Conservation (phyloP, 2,329 filamentous ascomycete species). For the Fusarium acutatum region DNA sequence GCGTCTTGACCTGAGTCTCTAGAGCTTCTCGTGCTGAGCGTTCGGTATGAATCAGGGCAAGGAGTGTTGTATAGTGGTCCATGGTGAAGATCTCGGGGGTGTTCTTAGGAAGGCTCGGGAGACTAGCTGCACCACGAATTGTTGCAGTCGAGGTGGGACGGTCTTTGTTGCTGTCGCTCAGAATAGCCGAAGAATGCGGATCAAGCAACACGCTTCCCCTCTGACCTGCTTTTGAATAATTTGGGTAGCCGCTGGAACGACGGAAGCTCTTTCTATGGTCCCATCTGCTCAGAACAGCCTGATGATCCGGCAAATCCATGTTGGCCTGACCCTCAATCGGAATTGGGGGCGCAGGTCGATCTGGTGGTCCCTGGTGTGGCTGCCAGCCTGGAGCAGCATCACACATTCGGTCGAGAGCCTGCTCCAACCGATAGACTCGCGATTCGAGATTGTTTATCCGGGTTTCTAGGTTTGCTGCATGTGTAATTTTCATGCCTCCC, state of each 20-base stretch:
- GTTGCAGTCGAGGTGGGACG: slow-evolving; percentile 58
- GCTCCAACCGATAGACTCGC: slow-evolving; percentile 62
- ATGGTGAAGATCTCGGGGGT: slow-evolving; percentile 46
- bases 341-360: slow-evolving; percentile 36
- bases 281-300: neutral
- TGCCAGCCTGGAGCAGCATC: slow-evolving; percentile 55
- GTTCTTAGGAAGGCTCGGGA: slow-evolving; percentile 52
- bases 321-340: slow-evolving; percentile 31
- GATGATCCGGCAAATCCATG: neutral
- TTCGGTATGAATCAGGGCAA: slow-evolving; percentile 64
- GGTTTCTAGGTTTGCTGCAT: slow-evolving; percentile 62
- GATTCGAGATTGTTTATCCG: slow-evolving; percentile 62
- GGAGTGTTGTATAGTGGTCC: slow-evolving; percentile 60
- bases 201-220: slow-evolving; percentile 57
- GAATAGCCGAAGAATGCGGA: neutral
- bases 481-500: slow-evolving; percentile 66
- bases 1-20: slow-evolving; percentile 63
- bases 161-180: slow-evolving; percentile 16
- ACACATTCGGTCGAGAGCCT: slow-evolving; percentile 60
- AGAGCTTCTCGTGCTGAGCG: slow-evolving; percentile 63
- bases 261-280: slow-evolving; percentile 12
- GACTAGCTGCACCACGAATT: slow-evolving; percentile 56
- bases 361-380: slow-evolving; percentile 42
- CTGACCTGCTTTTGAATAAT: slow-evolving; percentile 43
- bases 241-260: slow-evolving; percentile 44